Percentiles rank a stretch among this genome's conserved stretches.
Conservation (phyloP, 371 early-diverging fungal genomes). For the Mortierella sp. region DNA sequence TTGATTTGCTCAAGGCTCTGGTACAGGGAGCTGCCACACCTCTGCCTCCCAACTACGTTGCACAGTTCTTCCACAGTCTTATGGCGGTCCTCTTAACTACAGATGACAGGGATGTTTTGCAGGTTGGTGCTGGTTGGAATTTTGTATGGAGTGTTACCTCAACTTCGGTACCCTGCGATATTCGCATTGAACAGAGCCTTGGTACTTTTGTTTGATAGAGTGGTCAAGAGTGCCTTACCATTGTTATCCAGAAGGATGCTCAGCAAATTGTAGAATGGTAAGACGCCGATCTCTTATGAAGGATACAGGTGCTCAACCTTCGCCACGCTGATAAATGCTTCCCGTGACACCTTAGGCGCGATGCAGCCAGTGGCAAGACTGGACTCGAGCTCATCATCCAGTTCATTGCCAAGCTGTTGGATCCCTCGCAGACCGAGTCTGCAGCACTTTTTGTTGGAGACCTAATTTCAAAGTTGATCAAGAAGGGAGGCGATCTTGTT, state of each 20-base stretch:
- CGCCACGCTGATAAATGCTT: no score
- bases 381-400: constrained; percentile 85
- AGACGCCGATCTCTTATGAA: constrained; percentile 1
- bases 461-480: constrained; percentile 83
- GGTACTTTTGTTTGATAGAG: constrained; percentile 48
- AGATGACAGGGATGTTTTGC: constrained; percentile 74
- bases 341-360: constrained; percentile 57
- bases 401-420: constrained; percentile 81
- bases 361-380: constrained; percentile 69
- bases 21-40: constrained; percentile 72
- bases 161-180: not conserved
- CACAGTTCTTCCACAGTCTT: constrained; percentile 84
- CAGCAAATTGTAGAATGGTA: constrained; percentile 69
- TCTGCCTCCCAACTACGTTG: constrained; percentile 78
- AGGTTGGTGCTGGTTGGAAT: constrained; percentile 35
- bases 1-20: constrained; percentile 74
- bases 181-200: not conserved
- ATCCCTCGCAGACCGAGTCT: constrained; percentile 80
- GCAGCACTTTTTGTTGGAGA: constrained; percentile 91
- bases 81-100: constrained; percentile 75
- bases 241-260: constrained; percentile 67
- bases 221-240: constrained; percentile 61
- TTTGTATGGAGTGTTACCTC: not conserved
- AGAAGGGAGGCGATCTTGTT: constrained; percentile 79
- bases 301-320: no score